phyloP scores from a whole-genome alignment of 257 asterid genomes.

The Jacaranda mimosifolia region DNA sequence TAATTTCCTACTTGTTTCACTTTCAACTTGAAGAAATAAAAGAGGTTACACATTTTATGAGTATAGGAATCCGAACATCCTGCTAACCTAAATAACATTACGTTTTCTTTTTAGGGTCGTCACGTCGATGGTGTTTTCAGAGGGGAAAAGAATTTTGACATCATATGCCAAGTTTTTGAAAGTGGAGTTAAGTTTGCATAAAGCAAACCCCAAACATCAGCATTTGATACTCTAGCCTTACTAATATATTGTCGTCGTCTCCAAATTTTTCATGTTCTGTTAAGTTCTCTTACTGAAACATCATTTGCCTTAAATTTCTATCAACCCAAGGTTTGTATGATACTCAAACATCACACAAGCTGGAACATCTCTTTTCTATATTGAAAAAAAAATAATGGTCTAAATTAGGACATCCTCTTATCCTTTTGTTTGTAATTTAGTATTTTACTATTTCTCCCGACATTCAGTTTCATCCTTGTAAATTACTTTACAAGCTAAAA shows the following conservation, averaged over 20 bases:
- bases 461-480: too few species aligned
- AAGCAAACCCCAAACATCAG: constrained; percentile 12
- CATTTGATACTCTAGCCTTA: constrained; percentile 11
- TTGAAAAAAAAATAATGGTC: too few species aligned
- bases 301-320: constrained; percentile 13
- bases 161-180: constrained; percentile 52
- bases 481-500: too few species aligned
- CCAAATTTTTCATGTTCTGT: constrained; percentile 17
- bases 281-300: constrained; percentile 6
- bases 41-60: neutral
- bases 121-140: constrained; percentile 16
- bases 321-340: neutral
- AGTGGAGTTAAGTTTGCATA: constrained; percentile 43
- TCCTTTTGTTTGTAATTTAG: too few species aligned
- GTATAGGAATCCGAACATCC: neutral
- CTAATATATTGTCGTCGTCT: neutral
- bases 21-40: constrained; percentile 19
- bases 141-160: constrained; percentile 47
- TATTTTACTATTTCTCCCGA: too few species aligned
- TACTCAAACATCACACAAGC: constrained; percentile 10
- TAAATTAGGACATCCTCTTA: too few species aligned
- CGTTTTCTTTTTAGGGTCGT: constrained; percentile 37
- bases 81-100: constrained; percentile 18
- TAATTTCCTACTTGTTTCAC: constrained; percentile 22
- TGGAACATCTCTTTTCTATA: neutral